Conservation (phyloP, 371 early-diverging fungal species). For the Apophysomyces trapeziformis region DNA sequence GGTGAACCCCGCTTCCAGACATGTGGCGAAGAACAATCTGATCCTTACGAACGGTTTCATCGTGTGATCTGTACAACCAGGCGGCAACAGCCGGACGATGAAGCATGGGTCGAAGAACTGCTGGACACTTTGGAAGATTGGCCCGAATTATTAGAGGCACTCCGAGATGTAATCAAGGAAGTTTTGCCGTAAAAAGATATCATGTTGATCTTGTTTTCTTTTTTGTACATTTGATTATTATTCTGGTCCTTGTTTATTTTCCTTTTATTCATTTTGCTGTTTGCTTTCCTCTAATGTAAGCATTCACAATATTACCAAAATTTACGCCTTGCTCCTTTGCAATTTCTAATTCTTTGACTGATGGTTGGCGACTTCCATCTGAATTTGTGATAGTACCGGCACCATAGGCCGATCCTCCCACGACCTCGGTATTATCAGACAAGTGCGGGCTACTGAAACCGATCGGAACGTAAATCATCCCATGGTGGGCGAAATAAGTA, state of each 20-base stretch:
- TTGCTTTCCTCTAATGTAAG: conserved; percentile 22
- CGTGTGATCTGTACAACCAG: conserved; percentile 34
- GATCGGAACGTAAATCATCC: conserved; percentile 72
- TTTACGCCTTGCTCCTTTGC: conserved; percentile 62
- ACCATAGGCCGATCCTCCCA: conserved; percentile 61
- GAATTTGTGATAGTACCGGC: conserved; percentile 23
- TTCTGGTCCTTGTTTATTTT: neutral
- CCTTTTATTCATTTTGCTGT: neutral
- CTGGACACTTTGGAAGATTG: conserved; percentile 40
- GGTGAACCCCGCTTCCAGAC: conserved; percentile 27
- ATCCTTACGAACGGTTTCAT: conserved; percentile 24
- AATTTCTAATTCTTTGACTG: conserved; percentile 62
- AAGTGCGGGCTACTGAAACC: conserved; percentile 47
- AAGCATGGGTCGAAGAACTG: conserved; percentile 37
- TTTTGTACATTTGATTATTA: too few relatives aligned
- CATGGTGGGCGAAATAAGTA: conserved; percentile 72
- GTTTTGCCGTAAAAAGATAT: conserved; percentile 4
- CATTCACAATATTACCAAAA: conserved; percentile 52
- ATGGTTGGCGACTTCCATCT: conserved; percentile 65
- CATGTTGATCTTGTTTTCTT: too few relatives aligned
- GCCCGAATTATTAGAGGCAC: conserved; percentile 44
- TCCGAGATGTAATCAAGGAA: conserved; percentile 31
- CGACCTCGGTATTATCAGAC: conserved; percentile 25
- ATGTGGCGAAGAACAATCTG: conserved; percentile 22
- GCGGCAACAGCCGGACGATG: conserved; percentile 49